phyloP scores from a whole-genome alignment of 2,329 filamentous ascomycete species.

The Verticillium zaregamsianum region DNA sequence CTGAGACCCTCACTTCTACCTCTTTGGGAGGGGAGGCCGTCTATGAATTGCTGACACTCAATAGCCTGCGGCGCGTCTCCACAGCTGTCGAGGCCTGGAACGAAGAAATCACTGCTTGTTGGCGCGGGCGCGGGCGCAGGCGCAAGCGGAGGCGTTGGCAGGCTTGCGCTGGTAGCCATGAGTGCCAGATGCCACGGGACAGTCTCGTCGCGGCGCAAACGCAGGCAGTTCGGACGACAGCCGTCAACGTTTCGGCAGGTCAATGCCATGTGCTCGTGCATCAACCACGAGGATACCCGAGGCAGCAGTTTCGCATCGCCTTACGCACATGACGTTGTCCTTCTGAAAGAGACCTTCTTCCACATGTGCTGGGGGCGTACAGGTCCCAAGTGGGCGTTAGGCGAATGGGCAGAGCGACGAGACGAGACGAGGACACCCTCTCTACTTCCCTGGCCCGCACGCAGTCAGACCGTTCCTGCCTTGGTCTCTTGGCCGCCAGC shows the following conservation, averaged over 20 bases:
- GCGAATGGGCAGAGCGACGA: neutral
- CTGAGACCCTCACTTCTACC: neutral
- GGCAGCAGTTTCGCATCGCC: neutral
- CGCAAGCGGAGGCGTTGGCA: neutral
- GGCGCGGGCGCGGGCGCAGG: neutral
- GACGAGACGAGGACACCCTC: neutral
- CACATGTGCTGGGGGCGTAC: neutral
- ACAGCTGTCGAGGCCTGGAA: neutral
- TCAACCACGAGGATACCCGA: neutral
- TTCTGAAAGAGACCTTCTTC: neutral
- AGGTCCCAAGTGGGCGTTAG: neutral
- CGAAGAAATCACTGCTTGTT: neutral
- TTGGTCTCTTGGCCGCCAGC: neutral
- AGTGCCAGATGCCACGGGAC: too few species aligned
- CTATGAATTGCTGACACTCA: neutral
- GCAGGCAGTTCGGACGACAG: neutral
- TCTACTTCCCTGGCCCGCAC: neutral
- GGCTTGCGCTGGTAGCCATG: too few species aligned
- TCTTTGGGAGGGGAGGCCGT: neutral
- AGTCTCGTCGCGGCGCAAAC: neutral
- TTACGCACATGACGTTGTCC: neutral
- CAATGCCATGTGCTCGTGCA: neutral
- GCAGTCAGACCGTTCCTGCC: neutral
- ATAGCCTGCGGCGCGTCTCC: neutral
- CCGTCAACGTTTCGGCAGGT: neutral